These are phyloP conservation scores for Zizania palustris DNA, from an alignment of 202 grass and related monocot genomes.

Conservation along the genomic window DNA sequence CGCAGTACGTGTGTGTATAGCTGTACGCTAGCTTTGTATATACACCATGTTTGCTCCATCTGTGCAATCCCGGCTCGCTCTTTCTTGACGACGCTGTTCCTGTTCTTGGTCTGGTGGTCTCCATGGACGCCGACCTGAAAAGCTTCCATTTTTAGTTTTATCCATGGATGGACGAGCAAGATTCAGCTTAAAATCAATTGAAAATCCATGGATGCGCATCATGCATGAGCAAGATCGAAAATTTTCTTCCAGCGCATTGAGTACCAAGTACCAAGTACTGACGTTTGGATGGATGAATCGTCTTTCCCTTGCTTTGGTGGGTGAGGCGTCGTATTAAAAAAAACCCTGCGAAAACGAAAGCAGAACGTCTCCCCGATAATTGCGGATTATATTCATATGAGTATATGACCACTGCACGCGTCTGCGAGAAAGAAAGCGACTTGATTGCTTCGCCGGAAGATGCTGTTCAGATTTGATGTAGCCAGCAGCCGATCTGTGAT, in stretches of 20 bases:
- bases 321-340: slow-evolving; percentile 8
- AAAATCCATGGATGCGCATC: too few relatives aligned
- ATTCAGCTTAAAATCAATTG: neutral
- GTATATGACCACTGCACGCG: neutral
- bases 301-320: neutral
- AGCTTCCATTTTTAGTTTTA: neutral
- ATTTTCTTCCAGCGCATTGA: neutral
- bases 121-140: neutral
- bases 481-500: too few relatives aligned
- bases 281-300: neutral
- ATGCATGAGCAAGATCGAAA: neutral
- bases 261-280: neutral
- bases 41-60: neutral
- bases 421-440: neutral
- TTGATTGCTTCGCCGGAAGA: neutral
- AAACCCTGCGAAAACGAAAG: neutral
- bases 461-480: too few relatives aligned
- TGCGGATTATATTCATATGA: neutral
- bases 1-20: neutral
- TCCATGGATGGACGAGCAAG: too few relatives aligned
- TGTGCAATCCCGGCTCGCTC: neutral
- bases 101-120: neutral
- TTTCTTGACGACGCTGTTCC: neutral
- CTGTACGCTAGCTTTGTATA: slow-evolving; percentile 26
- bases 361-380: neutral